A percentile compares a stretch with the other conserved stretches of the same genome.
These are phyloP conservation scores for Mycosphaerella arachidis DNA, from an alignment of 2,329 filamentous ascomycete species.

Conservation along the genomic window DNA sequence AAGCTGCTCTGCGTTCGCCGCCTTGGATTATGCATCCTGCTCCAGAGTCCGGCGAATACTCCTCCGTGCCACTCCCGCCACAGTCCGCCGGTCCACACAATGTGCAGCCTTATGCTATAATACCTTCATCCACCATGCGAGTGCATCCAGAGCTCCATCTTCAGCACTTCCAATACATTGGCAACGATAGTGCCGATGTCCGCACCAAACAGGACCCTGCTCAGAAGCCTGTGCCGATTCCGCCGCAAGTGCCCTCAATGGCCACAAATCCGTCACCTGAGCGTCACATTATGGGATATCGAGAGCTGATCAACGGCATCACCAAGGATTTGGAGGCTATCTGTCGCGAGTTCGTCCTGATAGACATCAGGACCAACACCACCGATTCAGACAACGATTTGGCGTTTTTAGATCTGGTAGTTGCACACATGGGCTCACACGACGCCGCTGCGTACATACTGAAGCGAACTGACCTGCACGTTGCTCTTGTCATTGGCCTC, in stretches of 20 bases:
- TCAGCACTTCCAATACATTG: neutral
- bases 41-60: neutral
- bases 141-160: neutral
- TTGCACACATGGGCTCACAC: conserved; percentile 5
- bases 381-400: neutral
- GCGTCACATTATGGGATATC: neutral
- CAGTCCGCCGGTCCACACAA: neutral
- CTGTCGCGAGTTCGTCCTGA: neutral
- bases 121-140: neutral
- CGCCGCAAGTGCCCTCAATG: neutral
- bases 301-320: neutral
- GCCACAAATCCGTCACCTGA: neutral
- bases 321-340: neutral
- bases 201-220: neutral
- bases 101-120: neutral
- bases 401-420: conserved; percentile 3
- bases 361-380: neutral
- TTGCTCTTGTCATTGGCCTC: conserved; percentile 7
- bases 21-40: neutral
- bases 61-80: neutral
- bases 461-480: conserved; percentile 5
- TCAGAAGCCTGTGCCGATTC: neutral
- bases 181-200: neutral
- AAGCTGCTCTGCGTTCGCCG: neutral
- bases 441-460: conserved; percentile 4